These are phyloP conservation scores for Polysphondylium violaceum DNA, from an alignment of 78 protist genomes.

Conservation along the genomic window DNA sequence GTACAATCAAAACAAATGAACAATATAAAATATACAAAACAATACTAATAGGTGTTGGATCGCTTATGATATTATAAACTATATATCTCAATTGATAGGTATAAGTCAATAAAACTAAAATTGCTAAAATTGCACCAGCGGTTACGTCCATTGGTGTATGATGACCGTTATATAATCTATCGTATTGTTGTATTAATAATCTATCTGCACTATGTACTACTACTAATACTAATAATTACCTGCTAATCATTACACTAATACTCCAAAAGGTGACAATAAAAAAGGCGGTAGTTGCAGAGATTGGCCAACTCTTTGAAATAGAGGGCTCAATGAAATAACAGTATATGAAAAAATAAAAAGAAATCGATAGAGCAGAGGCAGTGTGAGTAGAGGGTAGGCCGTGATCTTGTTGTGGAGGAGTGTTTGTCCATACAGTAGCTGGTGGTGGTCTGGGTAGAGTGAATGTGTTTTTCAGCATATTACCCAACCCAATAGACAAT, in stretches of 20 bases:
- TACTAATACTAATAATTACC: not conserved
- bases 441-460: constrained; percentile 65
- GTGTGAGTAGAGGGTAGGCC: constrained; percentile 78
- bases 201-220: not conserved
- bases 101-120: not conserved
- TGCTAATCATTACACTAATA: constrained; percentile 41
- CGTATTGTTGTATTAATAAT: not conserved
- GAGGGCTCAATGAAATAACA: constrained; percentile 13
- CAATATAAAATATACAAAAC: not conserved
- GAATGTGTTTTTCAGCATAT: constrained; percentile 55
- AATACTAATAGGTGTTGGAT: not conserved
- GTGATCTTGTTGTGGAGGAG: constrained; percentile 61
- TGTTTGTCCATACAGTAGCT: constrained; percentile 28
- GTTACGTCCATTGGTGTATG: constrained; percentile 75
- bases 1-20: constrained; percentile 6
- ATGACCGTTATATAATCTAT: constrained; percentile 57
- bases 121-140: constrained; percentile 37
- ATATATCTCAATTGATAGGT: not conserved
- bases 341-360: constrained; percentile 36
- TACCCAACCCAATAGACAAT: constrained; percentile 51
- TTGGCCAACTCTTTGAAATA: not conserved
- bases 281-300: constrained; percentile 15
- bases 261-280: not conserved
- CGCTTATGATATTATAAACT: not conserved
- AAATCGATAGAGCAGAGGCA: constrained; percentile 36